These are phyloP conservation scores for Pulveroboletus sp. DNA, from an alignment of 768 basidiomycete genomes.

Conservation along the genomic window DNA sequence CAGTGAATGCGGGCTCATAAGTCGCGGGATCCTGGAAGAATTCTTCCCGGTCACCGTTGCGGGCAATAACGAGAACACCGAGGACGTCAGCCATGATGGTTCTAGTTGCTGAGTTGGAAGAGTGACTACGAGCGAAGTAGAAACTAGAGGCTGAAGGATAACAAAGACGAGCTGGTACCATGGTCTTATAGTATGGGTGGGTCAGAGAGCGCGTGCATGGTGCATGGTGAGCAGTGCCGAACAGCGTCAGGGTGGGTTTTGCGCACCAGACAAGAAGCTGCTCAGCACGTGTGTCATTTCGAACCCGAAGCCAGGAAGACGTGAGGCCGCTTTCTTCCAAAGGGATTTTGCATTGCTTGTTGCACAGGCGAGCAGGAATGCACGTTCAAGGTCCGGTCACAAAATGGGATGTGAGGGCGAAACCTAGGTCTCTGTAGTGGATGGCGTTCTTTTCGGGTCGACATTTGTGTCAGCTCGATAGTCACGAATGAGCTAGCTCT, in stretches of 20 bases:
- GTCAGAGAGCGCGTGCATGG: conserved; percentile 25
- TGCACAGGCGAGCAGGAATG: conserved; percentile 31
- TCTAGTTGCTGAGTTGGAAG: conserved; percentile 10
- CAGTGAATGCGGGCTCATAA: conserved; percentile 58
- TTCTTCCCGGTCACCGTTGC: conserved; percentile 71
- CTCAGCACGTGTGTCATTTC: conserved; percentile 22
- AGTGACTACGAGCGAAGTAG: conserved; percentile 15
- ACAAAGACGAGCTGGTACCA: conserved; percentile 1
- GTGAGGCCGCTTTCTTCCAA: conserved; percentile 32
- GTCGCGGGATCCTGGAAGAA: conserved; percentile 70
- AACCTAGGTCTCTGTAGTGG: conserved; percentile 15
- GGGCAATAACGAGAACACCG: conserved; percentile 72
- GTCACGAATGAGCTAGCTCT: conserved; percentile 5
- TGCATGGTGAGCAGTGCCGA: conserved; percentile 28
- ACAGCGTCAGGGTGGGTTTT: conserved; percentile 20
- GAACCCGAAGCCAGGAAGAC: conserved; percentile 27
- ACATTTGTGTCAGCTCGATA: conserved; percentile 3
- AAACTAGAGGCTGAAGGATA: conserved; percentile 18
- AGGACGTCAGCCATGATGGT: conserved; percentile 49
- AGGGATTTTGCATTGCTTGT: conserved; percentile 24
- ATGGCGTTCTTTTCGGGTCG: background rate
- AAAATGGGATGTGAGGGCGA: conserved; percentile 4
- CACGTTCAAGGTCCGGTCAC: conserved; percentile 23
- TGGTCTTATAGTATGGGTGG: conserved; percentile 23
- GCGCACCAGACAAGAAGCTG: conserved; percentile 17